These are phyloP conservation scores for Margaritispora aquatica DNA, from an alignment of 495 filamentous ascomycete genomes.

Conservation along the genomic window DNA sequence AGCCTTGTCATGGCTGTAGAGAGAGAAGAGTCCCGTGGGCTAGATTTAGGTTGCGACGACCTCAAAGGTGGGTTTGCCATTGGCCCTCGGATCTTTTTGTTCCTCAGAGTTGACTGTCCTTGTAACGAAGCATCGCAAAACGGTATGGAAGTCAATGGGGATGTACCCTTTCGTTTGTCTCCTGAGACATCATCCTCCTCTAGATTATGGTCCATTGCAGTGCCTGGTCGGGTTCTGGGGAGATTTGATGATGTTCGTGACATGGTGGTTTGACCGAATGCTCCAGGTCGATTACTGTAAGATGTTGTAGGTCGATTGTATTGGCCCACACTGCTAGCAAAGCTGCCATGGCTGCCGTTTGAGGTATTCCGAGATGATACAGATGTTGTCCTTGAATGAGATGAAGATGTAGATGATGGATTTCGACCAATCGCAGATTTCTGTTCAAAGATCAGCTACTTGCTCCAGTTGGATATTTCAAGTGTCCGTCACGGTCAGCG, in stretches of 20 bases:
- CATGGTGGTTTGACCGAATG: constrained; percentile 19
- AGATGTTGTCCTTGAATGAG: constrained; percentile 35
- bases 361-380: constrained; percentile 44
- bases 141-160: constrained; percentile 7
- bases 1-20: constrained; percentile 30
- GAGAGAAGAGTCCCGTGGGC: constrained; percentile 29
- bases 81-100: constrained; percentile 24
- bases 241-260: constrained; percentile 22
- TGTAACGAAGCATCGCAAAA: constrained; percentile 26
- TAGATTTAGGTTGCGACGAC: constrained; percentile 5
- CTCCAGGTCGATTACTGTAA: constrained; percentile 35
- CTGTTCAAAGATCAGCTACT: constrained; percentile 12
- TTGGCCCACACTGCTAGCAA: constrained; percentile 51
- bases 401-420: constrained; percentile 21
- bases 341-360: constrained; percentile 37
- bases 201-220: constrained; percentile 50
- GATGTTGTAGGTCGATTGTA: constrained; percentile 42
- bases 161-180: constrained; percentile 66
- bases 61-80: constrained; percentile 26
- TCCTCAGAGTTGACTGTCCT: constrained; percentile 9
- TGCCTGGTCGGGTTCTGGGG: constrained; percentile 49
- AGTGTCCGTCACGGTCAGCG: neutral
- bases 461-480: neutral
- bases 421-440: constrained; percentile 13
- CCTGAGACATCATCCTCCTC: constrained; percentile 31